Percentiles rank a stretch among this genome's conserved stretches.
Evolutionary conservation across 306 rosid species (phyloP).

Genomic region (Argentina anserina): DNA sequence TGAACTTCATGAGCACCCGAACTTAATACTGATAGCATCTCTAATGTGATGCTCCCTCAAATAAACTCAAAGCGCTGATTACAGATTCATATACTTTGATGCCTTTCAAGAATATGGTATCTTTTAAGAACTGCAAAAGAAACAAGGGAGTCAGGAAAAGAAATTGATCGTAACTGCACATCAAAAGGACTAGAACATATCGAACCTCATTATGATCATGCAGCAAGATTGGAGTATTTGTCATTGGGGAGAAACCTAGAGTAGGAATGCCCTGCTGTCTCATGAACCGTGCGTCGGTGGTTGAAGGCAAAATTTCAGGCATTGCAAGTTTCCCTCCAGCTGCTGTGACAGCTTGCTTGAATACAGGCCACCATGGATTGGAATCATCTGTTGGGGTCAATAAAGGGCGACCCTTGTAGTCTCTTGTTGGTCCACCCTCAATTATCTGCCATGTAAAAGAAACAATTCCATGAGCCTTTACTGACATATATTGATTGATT

Average conservation of each 20-base stretch:
- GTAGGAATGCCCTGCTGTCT: constrained; percentile 76
- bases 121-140: constrained; percentile 65
- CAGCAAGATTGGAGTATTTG: constrained; percentile 78
- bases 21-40: constrained; percentile 8
- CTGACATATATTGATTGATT: background rate
- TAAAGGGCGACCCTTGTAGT: constrained; percentile 60
- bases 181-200: constrained; percentile 8
- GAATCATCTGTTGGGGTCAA: constrained; percentile 64
- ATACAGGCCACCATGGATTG: constrained; percentile 91
- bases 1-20: background rate
- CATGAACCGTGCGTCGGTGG: constrained; percentile 67
- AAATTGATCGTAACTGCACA: constrained; percentile 2
- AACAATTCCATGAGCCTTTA: constrained; percentile 9
- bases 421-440: constrained; percentile 64
- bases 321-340: constrained; percentile 73
- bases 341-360: constrained; percentile 57
- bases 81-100: constrained; percentile 78
- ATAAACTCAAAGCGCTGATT: constrained; percentile 76
- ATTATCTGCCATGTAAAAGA: constrained; percentile 42
- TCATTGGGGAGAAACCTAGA: constrained; percentile 93
- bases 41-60: constrained; percentile 33
- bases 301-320: constrained; percentile 82
- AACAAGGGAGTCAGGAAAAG: constrained; percentile 4
- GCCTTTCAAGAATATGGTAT: constrained; percentile 66
- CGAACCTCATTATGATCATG: constrained; percentile 94